Percentiles rank a stretch among this genome's conserved stretches.
These are phyloP conservation scores for Cyberlindnera americana DNA, from an alignment of 805 yeast genomes.

Conservation along the genomic window DNA sequence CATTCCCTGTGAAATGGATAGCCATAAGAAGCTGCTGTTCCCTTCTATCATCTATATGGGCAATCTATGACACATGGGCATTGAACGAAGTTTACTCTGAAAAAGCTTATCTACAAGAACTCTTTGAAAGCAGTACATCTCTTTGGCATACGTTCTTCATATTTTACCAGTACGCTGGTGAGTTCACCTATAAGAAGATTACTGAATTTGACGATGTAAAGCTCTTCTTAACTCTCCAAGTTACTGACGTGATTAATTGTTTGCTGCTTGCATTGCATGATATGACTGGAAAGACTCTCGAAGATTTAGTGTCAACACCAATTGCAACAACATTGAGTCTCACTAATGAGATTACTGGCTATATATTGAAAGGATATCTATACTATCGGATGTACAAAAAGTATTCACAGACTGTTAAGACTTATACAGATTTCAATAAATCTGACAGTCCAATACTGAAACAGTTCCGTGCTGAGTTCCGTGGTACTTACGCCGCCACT, in stretches of 20 bases:
- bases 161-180: not conserved
- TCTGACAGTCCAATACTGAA: not conserved
- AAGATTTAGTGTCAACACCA: not conserved
- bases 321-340: not conserved
- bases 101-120: not conserved
- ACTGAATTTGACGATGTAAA: not conserved
- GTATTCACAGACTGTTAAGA: not conserved
- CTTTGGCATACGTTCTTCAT: not conserved
- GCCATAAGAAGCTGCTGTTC: no score
- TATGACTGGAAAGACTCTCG: not conserved
- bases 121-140: not conserved
- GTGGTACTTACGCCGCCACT: not conserved
- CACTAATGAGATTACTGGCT: no score
- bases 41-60: no score
- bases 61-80: not conserved
- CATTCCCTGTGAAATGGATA: no score
- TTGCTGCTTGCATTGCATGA: not conserved
- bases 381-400: not conserved
- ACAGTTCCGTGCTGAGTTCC: slow-evolving; percentile 2
- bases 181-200: not conserved
- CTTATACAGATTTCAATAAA: slow-evolving; percentile 5
- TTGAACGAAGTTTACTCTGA: not conserved
- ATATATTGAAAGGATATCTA: not conserved
- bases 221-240: not conserved
- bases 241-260: not conserved